phyloP scores from a whole-genome alignment of 2,329 filamentous ascomycete genomes.

The Colletotrichum sansevieriae region DNA sequence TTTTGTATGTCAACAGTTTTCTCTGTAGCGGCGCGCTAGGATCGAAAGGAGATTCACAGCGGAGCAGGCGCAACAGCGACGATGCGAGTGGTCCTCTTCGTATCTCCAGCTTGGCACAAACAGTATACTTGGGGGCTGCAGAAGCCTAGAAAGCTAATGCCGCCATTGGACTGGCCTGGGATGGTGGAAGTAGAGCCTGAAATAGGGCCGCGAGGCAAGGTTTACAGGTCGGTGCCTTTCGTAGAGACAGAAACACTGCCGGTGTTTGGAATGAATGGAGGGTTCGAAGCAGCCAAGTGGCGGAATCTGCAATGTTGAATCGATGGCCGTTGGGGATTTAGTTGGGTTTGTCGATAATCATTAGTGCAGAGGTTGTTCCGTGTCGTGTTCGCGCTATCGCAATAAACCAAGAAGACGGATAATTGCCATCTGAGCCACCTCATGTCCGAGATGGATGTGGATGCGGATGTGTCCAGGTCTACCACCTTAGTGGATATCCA shows the following conservation, averaged over 20 bases:
- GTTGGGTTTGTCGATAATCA: constrained; percentile 10
- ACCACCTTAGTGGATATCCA: not conserved
- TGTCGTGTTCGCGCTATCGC: too few species aligned
- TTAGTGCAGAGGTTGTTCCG: not conserved
- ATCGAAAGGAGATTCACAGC: constrained; percentile 28
- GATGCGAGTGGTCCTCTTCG: constrained; percentile 13
- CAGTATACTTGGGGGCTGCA: not conserved
- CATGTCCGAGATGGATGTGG: not conserved
- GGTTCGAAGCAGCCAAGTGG: constrained; percentile 3
- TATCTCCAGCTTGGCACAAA: not conserved
- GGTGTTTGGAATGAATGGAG: constrained; percentile 5
- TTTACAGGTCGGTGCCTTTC: constrained; percentile 3
- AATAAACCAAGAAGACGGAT: not conserved
- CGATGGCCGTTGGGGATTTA: not conserved
- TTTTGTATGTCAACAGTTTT: constrained; percentile 33
- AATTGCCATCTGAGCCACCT: too few species aligned
- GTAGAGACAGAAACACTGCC: constrained; percentile 7
- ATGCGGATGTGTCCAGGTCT: not conserved
- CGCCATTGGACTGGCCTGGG: not conserved
- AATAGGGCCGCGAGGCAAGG: not conserved
- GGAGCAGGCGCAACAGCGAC: constrained; percentile 25
- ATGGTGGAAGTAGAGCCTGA: too few species aligned
- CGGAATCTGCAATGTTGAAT: constrained; percentile 13
- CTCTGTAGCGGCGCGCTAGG: constrained; percentile 30
- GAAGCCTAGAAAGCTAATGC: not conserved